A percentile compares a stretch with the other conserved stretches of the same genome.
These are phyloP conservation scores for Candida freyschussii DNA, from an alignment of 1,139 yeast species.

Conservation along the genomic window DNA sequence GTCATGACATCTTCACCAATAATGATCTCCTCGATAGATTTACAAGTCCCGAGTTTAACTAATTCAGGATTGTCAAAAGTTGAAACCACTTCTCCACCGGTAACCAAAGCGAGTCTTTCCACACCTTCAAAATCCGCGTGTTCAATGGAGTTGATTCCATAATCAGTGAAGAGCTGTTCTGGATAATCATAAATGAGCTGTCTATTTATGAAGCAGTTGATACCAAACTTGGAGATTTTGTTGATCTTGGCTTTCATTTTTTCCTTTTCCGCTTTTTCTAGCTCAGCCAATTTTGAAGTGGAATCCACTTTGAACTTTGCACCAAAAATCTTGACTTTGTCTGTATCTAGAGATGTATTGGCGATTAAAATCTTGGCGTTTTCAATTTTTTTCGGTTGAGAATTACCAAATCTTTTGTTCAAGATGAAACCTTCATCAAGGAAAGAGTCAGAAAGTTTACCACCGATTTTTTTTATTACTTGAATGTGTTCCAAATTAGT, in stretches of 20 bases:
- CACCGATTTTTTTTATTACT: slow-evolving; percentile 90
- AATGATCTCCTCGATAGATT: slow-evolving; percentile 80
- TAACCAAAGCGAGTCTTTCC: slow-evolving; percentile 91
- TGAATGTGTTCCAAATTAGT: slow-evolving; percentile 95
- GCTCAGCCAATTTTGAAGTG: slow-evolving; percentile 88
- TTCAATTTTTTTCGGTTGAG: slow-evolving; percentile 81
- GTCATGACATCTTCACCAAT: slow-evolving; percentile 85
- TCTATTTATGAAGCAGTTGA: slow-evolving; percentile 89
- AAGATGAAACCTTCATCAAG: slow-evolving; percentile 93
- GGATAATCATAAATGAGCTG: slow-evolving; percentile 98
- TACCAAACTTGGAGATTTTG: slow-evolving; percentile 76
- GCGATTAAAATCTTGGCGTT: slow-evolving; percentile 89
- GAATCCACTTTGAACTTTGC: slow-evolving; percentile 97
- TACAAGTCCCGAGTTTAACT: slow-evolving; percentile 86
- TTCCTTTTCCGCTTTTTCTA: slow-evolving; percentile 91
- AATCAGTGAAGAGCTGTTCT: slow-evolving; percentile 87
- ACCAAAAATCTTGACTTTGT: slow-evolving; percentile 94
- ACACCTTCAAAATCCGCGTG: slow-evolving; percentile 99
- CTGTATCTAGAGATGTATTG: slow-evolving; percentile 96
- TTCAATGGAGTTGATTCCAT: slow-evolving; percentile 86
- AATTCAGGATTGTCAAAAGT: slow-evolving; percentile 91
- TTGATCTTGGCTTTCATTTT: slow-evolving; percentile 91
- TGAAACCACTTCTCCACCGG: slow-evolving; percentile 97
- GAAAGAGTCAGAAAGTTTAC: slow-evolving; percentile 85
- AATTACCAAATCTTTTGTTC: slow-evolving; percentile 87